Base-by-base conservation (phyloP, 2,329 filamentous ascomycete genomes). In the Incumbomyces delicatus region DNA sequence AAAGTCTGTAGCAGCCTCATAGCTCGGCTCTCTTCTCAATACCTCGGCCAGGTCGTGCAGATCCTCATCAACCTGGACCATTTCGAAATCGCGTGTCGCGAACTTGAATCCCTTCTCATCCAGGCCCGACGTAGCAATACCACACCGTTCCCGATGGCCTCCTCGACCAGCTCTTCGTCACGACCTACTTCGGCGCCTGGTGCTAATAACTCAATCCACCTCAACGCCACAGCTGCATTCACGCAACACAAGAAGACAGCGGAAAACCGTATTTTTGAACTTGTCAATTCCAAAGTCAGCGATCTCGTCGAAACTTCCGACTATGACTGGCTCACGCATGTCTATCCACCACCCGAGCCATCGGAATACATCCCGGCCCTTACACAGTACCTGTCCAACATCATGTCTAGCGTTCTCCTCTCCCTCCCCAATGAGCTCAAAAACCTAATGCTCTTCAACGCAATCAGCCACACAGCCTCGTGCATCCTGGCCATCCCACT, bases 281-380 rank as follows among this genome's bases (percentile, higher is more conserved):
- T 98, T 0, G 92, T 98, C 53, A 96, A 98, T 68, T 94, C 86
- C 48, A 98, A 98, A 70, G 96, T 98, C 58, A 90, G 96, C 60
- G 92, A 98, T 62, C 76, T 98, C 10, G 85, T 98, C 46, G 90
- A 95, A 58, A 96, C 89, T 0, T 90, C 92, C 29, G 92, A 98
- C 66, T 98, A 98, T 62, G 87, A 96, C 63, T 98, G 92, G 77
- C 78, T 76, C 65, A 72, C 76, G 6, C 71, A 75, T 3, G 22
- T 27, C 22, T 77, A 73, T 6, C 69, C 78, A 18, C 78, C 82
- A 14, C 71, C 72, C 1, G 85, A 92, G 57, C 86, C 89, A 1
- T 92, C 85, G 63, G 89, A 83, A 56, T 98, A 98, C 67, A 95
- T 98, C 80, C 84, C 92, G 62, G 95, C 92, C 4, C 71, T 98